Conservation (phyloP, 306 rosid genomes). For the cucumber (Cucumis sativus) region DNA sequence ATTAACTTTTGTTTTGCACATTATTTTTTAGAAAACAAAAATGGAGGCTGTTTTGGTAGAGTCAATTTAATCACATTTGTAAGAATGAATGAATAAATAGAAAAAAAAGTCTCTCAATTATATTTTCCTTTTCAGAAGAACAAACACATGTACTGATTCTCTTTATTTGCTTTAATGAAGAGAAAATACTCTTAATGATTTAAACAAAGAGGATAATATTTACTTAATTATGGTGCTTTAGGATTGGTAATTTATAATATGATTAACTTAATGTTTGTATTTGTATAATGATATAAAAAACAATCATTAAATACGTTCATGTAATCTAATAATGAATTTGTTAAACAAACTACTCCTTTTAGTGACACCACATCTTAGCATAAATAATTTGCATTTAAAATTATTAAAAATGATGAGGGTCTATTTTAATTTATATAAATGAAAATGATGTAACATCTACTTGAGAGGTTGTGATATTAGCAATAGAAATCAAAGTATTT, state of each 20-base stretch:
- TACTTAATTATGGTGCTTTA: neutral
- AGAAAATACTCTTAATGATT: neutral
- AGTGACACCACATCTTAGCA: neutral
- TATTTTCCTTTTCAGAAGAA: no score
- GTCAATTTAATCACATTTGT: no score
- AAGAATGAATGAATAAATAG: no score
- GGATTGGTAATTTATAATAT: neutral
- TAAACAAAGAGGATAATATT: neutral
- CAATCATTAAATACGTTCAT: neutral
- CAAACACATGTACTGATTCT: no score
- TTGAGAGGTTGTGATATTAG: neutral
- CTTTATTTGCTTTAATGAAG: no score
- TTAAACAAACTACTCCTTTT: neutral
- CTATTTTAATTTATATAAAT: neutral
- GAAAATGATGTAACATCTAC: conserved; percentile 1
- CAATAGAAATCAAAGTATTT: neutral
- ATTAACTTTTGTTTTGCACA: no score
- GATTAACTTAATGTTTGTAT: neutral
- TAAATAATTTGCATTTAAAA: neutral
- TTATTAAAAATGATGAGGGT: neutral
- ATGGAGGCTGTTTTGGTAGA: no score
- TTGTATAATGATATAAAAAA: neutral
- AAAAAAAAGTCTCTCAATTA: no score
- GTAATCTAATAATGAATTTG: neutral
- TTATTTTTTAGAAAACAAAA: no score